A percentile compares a stretch with the other conserved stretches of the same genome.
Evolutionary conservation across 2,329 filamentous ascomycete genomes (phyloP).

Genomic region (Trichocomaceae sp.): DNA sequence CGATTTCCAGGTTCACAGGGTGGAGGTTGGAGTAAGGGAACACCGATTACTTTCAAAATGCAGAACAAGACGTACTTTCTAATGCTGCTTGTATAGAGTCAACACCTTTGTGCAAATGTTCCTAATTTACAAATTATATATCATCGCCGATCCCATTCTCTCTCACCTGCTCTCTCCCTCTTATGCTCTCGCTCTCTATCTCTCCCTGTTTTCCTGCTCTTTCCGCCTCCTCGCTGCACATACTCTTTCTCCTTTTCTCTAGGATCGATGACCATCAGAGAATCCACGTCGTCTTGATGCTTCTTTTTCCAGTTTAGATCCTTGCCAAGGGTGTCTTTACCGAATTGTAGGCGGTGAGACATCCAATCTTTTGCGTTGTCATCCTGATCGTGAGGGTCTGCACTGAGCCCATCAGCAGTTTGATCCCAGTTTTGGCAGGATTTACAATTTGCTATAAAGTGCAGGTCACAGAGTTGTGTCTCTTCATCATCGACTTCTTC

Average conservation of each 20-base stretch:
- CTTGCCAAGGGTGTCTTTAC: conserved; percentile 84
- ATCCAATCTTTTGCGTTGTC: conserved; percentile 64
- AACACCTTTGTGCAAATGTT: background rate
- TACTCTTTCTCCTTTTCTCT: conserved; percentile 71
- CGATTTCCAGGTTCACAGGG: too few species aligned
- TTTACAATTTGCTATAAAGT: conserved; percentile 93
- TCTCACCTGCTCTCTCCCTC: conserved; percentile 25
- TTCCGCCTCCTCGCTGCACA: conserved; percentile 51
- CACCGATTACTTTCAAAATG: too few species aligned
- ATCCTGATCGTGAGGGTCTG: conserved; percentile 45
- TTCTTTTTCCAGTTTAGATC: conserved; percentile 83
- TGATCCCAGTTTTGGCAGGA: conserved; percentile 78
- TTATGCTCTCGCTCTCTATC: conserved; percentile 35
- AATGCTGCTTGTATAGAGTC: too few species aligned
- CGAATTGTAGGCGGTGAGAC: conserved; percentile 76
- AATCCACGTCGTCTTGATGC: conserved; percentile 61
- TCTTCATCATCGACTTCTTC: conserved; percentile 50
- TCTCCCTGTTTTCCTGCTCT: conserved; percentile 47
- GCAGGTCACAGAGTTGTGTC: conserved; percentile 75
- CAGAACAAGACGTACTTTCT: too few species aligned
- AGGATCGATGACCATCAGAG: conserved; percentile 85
- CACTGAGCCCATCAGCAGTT: conserved; percentile 40
- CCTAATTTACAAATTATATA: background rate
- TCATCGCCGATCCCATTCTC: conserved; percentile 30
- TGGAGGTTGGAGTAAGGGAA: too few species aligned